These are phyloP conservation scores for Conticribra guillardii DNA, from an alignment of 108 stramenopile genomes.

Conservation along the genomic window DNA sequence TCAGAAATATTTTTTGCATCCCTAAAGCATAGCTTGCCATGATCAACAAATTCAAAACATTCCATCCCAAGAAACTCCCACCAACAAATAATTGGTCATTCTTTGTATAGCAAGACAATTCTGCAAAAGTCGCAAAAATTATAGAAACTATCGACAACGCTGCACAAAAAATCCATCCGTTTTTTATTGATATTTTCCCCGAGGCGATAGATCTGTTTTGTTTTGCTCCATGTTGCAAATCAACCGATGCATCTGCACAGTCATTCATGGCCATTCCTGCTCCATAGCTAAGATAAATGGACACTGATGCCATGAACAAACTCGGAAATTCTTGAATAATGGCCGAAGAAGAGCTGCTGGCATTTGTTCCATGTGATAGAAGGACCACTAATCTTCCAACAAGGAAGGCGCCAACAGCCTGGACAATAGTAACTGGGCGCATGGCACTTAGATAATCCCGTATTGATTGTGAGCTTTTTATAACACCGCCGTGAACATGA, in stretches of 20 bases:
- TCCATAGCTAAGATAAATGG: conserved; percentile 42
- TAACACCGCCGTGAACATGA: too few species aligned
- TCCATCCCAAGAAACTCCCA: conserved; percentile 21
- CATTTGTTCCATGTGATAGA: neutral
- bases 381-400: conserved; percentile 34
- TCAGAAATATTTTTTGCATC: conserved; percentile 36
- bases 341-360: too few species aligned
- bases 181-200: conserved; percentile 4
- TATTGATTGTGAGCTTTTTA: too few species aligned
- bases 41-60: conserved; percentile 26
- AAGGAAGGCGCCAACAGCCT: conserved; percentile 38
- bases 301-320: conserved; percentile 14
- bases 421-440: conserved; percentile 40
- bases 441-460: conserved; percentile 13
- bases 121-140: neutral
- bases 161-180: conserved; percentile 21
- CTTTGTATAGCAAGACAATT: too few species aligned
- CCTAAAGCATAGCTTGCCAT: conserved; percentile 40
- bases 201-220: conserved; percentile 21
- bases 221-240: conserved; percentile 13
- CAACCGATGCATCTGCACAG: conserved; percentile 20
- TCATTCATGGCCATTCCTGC: conserved; percentile 52
- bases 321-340: neutral
- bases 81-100: too few species aligned
- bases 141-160: conserved; percentile 9